Percentiles rank a stretch among this genome's conserved stretches.
Conservation (phyloP, 345 rosid genomes). For the Syzygium jambos region DNA sequence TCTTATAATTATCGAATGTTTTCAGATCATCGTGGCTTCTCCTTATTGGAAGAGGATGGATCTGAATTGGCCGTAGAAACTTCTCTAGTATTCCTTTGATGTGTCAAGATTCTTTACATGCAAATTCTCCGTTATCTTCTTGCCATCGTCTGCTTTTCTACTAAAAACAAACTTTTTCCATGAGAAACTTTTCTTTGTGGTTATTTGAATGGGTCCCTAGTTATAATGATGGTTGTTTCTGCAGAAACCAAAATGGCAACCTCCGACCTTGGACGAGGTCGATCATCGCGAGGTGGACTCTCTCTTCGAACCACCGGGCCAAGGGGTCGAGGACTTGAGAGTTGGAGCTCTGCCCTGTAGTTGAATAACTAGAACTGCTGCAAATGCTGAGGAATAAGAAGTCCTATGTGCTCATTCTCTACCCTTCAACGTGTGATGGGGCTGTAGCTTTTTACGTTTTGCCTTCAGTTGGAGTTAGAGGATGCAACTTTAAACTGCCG, state of each 20-base stretch:
- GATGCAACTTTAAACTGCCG: not conserved
- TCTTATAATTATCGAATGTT: not conserved
- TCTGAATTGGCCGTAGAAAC: not conserved
- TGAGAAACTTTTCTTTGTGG: not conserved
- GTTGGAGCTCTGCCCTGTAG: constrained; percentile 12
- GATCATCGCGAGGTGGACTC: constrained; percentile 53
- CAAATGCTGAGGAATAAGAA: not conserved
- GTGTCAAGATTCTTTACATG: not conserved
- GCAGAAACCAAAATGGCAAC: constrained; percentile 92
- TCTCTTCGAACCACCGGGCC: constrained; percentile 46
- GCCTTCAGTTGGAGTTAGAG: not conserved
- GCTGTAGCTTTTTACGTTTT: not conserved
- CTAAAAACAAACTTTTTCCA: not conserved
- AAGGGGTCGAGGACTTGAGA: constrained; percentile 43
- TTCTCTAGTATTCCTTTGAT: not conserved
- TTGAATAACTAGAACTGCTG: not conserved
- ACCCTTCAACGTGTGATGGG: not conserved
- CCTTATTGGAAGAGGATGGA: not conserved
- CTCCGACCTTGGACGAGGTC: constrained; percentile 59
- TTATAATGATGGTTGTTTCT: not conserved
- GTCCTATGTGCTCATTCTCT: not conserved
- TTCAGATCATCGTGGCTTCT: not conserved
- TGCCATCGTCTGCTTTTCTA: not conserved
- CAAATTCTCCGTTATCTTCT: not conserved
- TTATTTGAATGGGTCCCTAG: not conserved